phyloP scores from a whole-genome alignment of 2,329 filamentous ascomycete genomes.

The Curvularia sp. region DNA sequence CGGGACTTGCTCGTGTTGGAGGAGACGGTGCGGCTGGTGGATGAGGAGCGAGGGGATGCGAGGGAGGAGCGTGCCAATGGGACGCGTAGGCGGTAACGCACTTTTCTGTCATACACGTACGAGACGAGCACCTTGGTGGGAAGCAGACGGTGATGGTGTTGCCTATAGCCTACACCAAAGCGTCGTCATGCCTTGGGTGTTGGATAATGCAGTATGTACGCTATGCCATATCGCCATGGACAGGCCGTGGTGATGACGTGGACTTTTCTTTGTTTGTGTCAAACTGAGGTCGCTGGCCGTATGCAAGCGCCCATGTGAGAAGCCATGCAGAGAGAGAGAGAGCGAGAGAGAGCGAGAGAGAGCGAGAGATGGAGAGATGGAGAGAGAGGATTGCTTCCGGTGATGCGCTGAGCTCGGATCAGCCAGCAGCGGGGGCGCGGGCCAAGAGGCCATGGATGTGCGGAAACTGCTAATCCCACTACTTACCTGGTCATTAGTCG shows the following conservation, averaged over 20 bases:
- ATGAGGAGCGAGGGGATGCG: slow-evolving; percentile 29
- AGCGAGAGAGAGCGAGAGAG: background rate
- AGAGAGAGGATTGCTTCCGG: slow-evolving; percentile 19
- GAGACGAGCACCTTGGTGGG: background rate
- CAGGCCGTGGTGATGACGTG: background rate
- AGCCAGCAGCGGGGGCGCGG: slow-evolving; percentile 8
- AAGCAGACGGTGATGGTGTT: background rate
- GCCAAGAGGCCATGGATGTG: slow-evolving; percentile 24
- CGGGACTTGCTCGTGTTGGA: slow-evolving; percentile 52
- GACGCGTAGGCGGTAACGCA: slow-evolving; percentile 27
- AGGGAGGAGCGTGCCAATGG: slow-evolving; percentile 42
- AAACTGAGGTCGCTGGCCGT: background rate
- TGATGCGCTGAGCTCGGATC: slow-evolving; percentile 21
- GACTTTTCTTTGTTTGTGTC: background rate
- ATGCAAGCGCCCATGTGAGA: background rate
- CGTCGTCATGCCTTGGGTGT: background rate
- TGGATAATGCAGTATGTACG: background rate
- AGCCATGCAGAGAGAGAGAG: background rate
- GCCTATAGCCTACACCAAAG: background rate
- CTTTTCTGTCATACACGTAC: background rate
- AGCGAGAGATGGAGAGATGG: slow-evolving; percentile 2
- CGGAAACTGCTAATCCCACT: slow-evolving; percentile 28
- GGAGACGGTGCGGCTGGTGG: slow-evolving; percentile 51
- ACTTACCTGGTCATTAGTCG: slow-evolving; percentile 11
- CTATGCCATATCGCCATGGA: background rate